Percentiles rank a stretch among this genome's conserved stretches.
phyloP scores from a whole-genome alignment of 2,329 filamentous ascomycete genomes.

The Sporothrix phasma region DNA sequence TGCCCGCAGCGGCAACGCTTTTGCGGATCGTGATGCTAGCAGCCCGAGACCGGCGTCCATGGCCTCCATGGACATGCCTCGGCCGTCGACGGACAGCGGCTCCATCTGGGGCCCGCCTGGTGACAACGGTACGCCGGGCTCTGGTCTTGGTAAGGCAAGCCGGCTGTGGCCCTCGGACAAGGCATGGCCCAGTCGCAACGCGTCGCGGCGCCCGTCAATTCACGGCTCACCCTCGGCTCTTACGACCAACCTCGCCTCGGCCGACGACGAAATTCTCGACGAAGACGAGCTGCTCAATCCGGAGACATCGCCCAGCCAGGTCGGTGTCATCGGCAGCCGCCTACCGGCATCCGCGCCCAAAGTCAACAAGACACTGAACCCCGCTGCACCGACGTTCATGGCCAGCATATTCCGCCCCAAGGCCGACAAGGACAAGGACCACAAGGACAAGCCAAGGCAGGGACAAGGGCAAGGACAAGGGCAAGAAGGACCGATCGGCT shows the following conservation, averaged over 20 bases:
- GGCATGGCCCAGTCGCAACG: conserved; percentile 49
- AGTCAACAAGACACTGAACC: conserved; percentile 56
- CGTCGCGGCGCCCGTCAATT: conserved; percentile 70
- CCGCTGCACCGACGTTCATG: conserved; percentile 80
- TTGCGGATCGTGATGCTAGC: conserved; percentile 46
- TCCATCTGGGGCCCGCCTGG: conserved; percentile 58
- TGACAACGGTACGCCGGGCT: conserved; percentile 28
- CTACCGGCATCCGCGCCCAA: conserved; percentile 37
- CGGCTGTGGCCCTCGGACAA: conserved; percentile 57
- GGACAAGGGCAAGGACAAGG: conserved; percentile 31
- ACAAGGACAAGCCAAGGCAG: conserved; percentile 29
- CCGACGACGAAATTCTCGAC: conserved; percentile 54
- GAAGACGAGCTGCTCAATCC: conserved; percentile 45
- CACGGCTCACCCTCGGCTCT: conserved; percentile 62
- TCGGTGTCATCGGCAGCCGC: conserved; percentile 71
- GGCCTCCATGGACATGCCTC: conserved; percentile 58
- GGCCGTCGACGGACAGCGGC: conserved; percentile 69
- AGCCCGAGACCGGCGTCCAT: conserved; percentile 60
- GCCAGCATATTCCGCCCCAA: conserved; percentile 51
- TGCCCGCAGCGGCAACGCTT: conserved; percentile 37
- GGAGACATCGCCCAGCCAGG: conserved; percentile 44
- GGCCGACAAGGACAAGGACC: conserved; percentile 32
- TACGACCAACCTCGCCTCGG: conserved; percentile 51
- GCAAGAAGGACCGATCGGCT: conserved; percentile 31
- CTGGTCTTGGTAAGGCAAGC: conserved; percentile 37